Evolutionary conservation across 176 grass and related monocot species (phyloP), one percentile per base, ranked within the genome.

Genomic region (Rhynchospora breviuscula): DNA sequence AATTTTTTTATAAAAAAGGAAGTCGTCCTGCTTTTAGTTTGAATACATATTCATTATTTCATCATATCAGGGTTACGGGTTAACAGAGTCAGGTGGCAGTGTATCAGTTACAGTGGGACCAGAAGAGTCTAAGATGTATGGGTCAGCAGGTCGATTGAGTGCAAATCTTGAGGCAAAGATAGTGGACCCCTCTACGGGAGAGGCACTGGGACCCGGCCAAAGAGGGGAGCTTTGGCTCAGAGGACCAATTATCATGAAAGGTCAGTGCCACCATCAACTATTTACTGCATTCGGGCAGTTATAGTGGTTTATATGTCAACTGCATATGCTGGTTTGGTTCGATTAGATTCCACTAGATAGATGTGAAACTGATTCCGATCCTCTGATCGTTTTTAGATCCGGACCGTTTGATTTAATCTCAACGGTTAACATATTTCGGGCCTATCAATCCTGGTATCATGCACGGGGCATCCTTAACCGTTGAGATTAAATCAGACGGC

Each of bases 161-260:
- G 67, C 92, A 63, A 85, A 92, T 54, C 58, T 87, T 69, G 80
- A 94, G 84, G 90, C 90, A 0, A 97, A 94, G 85, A 97, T 97
- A 13, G 87, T 97, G 47, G 92, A 97, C 33, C 92, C 94, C 21
- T n/a, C 64, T 66, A 87, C 88, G 29, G 92, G 90, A 23, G 85
- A 94, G 81, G 92, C 62, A 7, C 84, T 97, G 9, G 92, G 87
- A 18, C 90, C 90, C 5, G 85, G 87, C 31, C 85, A 88, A 65
- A 86, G 59, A 62, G 94, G 92, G 17, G 94, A 97, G 79, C 85
- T 97, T 31, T 94, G 94, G 90, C 1, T 97, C 56, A 59, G 87
- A 40, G 90, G 94, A 6, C 94, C 94, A 3, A 26, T 81, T 14
- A 47, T 92, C 64, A 94, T 97, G 94, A 94, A 91, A 89, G 94